These are phyloP conservation scores for Penicillium lagena DNA, from an alignment of 495 filamentous ascomycete species.

Conservation along the genomic window DNA sequence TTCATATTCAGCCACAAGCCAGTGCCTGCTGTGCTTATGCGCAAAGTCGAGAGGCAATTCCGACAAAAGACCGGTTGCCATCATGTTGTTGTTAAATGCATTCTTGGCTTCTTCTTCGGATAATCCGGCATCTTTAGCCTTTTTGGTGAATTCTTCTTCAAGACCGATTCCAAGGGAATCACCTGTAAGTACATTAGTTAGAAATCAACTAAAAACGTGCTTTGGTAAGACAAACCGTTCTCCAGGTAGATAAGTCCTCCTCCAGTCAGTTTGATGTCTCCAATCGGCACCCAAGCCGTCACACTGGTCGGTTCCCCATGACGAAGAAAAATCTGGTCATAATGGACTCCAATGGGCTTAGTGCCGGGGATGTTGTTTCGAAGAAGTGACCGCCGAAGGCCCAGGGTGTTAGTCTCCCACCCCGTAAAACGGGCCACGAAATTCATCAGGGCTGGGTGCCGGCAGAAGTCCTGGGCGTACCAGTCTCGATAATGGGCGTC, in stretches of 20 bases:
- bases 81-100: conserved; percentile 55
- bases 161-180: neutral
- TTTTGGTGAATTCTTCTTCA: conserved; percentile 42
- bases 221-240: conserved; percentile 23
- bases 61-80: conserved; percentile 41
- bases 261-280: conserved; percentile 50
- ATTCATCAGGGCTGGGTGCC: conserved; percentile 44
- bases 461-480: conserved; percentile 52
- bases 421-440: conserved; percentile 49
- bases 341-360: conserved; percentile 57
- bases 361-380: conserved; percentile 54
- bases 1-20: conserved; percentile 50
- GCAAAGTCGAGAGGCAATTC: conserved; percentile 39
- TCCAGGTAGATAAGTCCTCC: conserved; percentile 61
- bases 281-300: conserved; percentile 62
- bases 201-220: neutral
- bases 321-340: conserved; percentile 60
- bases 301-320: conserved; percentile 50
- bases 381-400: conserved; percentile 41
- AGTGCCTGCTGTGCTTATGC: conserved; percentile 31
- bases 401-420: conserved; percentile 48
- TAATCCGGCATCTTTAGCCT: conserved; percentile 36
- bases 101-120: conserved; percentile 44
- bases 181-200: neutral
- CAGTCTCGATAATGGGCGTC: conserved; percentile 51